Evolutionary conservation across 371 early-diverging fungal genomes (phyloP).

Genomic region (Chytridium lagenaria): DNA sequence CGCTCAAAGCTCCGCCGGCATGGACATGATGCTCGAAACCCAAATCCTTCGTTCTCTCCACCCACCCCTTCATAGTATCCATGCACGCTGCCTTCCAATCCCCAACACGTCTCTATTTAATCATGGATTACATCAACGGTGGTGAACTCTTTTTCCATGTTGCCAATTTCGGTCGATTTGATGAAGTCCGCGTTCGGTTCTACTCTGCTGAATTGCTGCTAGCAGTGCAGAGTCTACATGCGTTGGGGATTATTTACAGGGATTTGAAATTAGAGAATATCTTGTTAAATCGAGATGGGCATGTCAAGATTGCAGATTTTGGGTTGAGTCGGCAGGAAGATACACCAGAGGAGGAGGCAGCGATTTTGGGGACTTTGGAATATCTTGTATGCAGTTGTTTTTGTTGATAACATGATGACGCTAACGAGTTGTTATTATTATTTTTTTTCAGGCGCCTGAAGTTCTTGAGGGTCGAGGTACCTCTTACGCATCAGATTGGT

Average conservation of each 20-base stretch:
- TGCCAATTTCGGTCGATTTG: slow-evolving; percentile 68
- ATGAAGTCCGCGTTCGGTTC: slow-evolving; percentile 73
- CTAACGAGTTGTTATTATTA: slow-evolving; percentile 46
- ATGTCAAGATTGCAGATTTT: slow-evolving; percentile 68
- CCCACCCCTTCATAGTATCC: slow-evolving; percentile 74
- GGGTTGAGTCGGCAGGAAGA: slow-evolving; percentile 48
- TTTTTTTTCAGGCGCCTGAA: slow-evolving; percentile 59
- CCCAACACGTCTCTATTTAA: slow-evolving; percentile 72
- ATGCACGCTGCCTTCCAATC: slow-evolving; percentile 78
- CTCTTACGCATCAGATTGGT: slow-evolving; percentile 61
- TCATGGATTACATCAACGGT: slow-evolving; percentile 81
- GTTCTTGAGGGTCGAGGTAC: slow-evolving; percentile 54
- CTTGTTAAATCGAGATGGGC: slow-evolving; percentile 56
- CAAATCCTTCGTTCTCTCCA: slow-evolving; percentile 48
- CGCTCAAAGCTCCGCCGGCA: slow-evolving; percentile 42
- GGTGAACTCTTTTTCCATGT: slow-evolving; percentile 91
- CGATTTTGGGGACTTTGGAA: slow-evolving; percentile 65
- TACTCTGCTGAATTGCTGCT: slow-evolving; percentile 89
- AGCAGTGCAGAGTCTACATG: slow-evolving; percentile 85
- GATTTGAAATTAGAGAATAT: slow-evolving; percentile 68
- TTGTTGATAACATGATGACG: slow-evolving; percentile 22
- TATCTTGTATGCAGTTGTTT: slow-evolving; percentile 40
- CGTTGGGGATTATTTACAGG: slow-evolving; percentile 84
- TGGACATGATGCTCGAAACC: slow-evolving; percentile 46
- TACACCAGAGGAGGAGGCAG: slow-evolving; percentile 30